phyloP scores from a whole-genome alignment of 306 rosid genomes.

The Cucurbita moschata region DNA sequence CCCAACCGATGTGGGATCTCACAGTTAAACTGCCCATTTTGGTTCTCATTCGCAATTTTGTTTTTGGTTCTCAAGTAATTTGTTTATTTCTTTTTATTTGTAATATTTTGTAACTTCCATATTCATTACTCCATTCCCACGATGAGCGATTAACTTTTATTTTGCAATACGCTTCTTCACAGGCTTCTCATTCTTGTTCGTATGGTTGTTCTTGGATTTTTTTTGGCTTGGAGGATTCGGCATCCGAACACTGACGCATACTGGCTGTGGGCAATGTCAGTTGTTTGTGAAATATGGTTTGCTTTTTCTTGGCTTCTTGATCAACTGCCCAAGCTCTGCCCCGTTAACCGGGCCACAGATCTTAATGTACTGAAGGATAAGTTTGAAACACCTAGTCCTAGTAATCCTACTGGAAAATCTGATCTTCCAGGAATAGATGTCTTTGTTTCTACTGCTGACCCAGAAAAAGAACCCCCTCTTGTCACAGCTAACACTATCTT shows the following conservation, averaged over 20 bases:
- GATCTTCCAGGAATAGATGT: slow-evolving; percentile 91
- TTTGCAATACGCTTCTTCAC: slow-evolving; percentile 2
- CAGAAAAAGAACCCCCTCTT: slow-evolving; percentile 95
- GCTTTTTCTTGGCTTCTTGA: slow-evolving; percentile 98
- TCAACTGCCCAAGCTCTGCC: slow-evolving; percentile 81
- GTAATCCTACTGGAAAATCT: slow-evolving; percentile 80
- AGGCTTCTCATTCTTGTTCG: slow-evolving; percentile 71
- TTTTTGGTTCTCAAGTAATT: not conserved
- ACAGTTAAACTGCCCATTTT: not conserved
- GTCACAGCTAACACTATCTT: slow-evolving; percentile 89
- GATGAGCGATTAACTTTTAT: not conserved
- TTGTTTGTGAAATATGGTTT: slow-evolving; percentile 95
- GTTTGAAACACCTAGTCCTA: slow-evolving; percentile 55
- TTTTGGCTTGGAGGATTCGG: slow-evolving; percentile 64
- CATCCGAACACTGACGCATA: slow-evolving; percentile 61
- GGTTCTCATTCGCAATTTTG: not conserved
- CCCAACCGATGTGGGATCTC: no score
- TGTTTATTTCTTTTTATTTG: not conserved
- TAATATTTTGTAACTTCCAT: not conserved
- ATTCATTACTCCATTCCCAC: not conserved
- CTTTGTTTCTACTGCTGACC: slow-evolving; percentile 94
- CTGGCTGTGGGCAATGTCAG: slow-evolving; percentile 96
- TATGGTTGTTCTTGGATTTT: slow-evolving; percentile 51
- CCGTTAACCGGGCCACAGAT: slow-evolving; percentile 68
- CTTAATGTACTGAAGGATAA: slow-evolving; percentile 79